These are phyloP conservation scores for Picea sitchensis DNA, from an alignment of 75 land plant species.

Conservation along the genomic window DNA sequence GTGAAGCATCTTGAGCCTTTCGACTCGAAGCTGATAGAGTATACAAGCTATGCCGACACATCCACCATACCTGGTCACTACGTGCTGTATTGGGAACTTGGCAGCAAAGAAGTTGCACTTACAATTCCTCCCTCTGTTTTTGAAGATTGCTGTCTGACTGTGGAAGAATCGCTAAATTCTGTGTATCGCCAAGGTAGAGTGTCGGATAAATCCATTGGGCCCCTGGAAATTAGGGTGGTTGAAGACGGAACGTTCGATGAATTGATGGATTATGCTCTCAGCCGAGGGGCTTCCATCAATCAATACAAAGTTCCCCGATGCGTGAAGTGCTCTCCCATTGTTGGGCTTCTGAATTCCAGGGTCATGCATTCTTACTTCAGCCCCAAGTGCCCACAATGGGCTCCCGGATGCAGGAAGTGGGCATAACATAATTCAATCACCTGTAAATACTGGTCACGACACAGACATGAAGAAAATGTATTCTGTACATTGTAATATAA, in stretches of 20 bases:
- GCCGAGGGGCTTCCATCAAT: constrained; percentile 57
- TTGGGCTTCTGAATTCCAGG: constrained; percentile 61
- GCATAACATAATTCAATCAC: too few species aligned
- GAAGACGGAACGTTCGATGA: constrained; percentile 54
- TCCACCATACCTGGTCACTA: constrained; percentile 74
- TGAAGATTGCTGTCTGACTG: constrained; percentile 38
- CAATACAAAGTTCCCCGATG: constrained; percentile 95
- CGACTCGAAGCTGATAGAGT: constrained; percentile 30
- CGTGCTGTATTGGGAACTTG: constrained; percentile 74
- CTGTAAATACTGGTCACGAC: too few species aligned
- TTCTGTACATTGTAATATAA: too few species aligned
- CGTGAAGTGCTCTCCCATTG: constrained; percentile 42
- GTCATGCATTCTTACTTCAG: constrained; percentile 43
- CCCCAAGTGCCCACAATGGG: constrained; percentile 68
- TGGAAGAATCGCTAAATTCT: constrained; percentile 63
- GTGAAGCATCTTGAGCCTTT: constrained; percentile 32
- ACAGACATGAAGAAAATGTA: too few species aligned
- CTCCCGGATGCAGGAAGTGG: constrained; percentile 13
- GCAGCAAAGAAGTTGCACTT: background rate
- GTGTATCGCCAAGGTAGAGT: constrained; percentile 50
- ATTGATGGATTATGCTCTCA: constrained; percentile 59
- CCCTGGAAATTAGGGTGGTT: constrained; percentile 72
- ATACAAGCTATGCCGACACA: constrained; percentile 68
- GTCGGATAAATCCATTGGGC: constrained; percentile 53
- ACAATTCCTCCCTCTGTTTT: background rate